Conservation (phyloP, 441 rosid genomes). For the Eutrema salsugineum region DNA sequence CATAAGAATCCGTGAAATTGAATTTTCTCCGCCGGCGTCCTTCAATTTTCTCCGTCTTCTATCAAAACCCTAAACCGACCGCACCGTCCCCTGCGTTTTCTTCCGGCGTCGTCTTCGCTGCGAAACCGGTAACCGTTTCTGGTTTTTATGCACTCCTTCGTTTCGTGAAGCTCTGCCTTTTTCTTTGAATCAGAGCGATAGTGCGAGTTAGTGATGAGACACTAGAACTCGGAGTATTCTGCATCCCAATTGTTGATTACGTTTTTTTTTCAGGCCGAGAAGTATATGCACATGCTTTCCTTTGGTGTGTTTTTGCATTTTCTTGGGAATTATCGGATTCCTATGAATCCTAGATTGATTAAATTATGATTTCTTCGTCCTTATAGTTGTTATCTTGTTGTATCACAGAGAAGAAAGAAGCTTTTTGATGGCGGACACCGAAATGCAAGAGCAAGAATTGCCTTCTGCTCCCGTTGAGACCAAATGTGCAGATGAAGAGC, state of each 20-base stretch:
- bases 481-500: constrained; percentile 31
- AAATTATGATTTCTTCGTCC: neutral
- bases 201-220: neutral
- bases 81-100: neutral
- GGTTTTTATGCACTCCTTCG: neutral
- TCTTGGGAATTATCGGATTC: neutral
- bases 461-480: constrained; percentile 32
- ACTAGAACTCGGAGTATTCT: neutral
- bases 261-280: neutral
- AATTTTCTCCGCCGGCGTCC: constrained; percentile 31
- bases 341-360: neutral
- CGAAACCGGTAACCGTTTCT: constrained; percentile 27
- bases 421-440: constrained; percentile 50
- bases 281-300: neutral
- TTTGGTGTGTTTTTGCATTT: neutral
- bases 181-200: neutral
- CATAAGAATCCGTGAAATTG: constrained; percentile 7
- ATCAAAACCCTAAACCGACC: constrained; percentile 24
- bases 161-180: neutral
- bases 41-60: constrained; percentile 13
- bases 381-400: neutral
- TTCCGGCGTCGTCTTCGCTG: constrained; percentile 12
- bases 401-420: neutral
- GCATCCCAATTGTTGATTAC: neutral
- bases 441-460: constrained; percentile 46